Evolutionary conservation across 106 monocot species (phyloP).

Genomic region (Vanilla planifolia): DNA sequence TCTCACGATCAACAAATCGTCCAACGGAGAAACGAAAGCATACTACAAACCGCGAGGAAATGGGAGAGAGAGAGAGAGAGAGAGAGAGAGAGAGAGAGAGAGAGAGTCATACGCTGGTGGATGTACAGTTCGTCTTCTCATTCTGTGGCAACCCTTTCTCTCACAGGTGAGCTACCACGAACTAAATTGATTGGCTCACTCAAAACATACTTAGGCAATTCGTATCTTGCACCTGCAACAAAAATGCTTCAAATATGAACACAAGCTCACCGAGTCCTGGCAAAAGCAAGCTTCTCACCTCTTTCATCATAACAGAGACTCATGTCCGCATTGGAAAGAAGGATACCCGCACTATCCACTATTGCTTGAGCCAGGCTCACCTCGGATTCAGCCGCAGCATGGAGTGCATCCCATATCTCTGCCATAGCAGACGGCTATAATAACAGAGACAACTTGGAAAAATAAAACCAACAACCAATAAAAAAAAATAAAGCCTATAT

Average conservation of each 20-base stretch:
- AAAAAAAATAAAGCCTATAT: neutral
- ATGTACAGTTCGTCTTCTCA: neutral
- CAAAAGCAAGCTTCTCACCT: constrained; percentile 18
- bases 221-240: constrained; percentile 76
- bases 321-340: constrained; percentile 51
- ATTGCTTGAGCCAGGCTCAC: constrained; percentile 50
- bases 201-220: constrained; percentile 61
- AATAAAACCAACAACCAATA: neutral
- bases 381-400: constrained; percentile 53
- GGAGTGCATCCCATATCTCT: constrained; percentile 76
- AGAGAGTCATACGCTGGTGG: no score
- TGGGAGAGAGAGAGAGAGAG: no score
- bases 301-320: constrained; percentile 60
- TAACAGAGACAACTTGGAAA: no score
- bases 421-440: neutral
- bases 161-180: constrained; percentile 23
- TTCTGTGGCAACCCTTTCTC: neutral
- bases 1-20: no score
- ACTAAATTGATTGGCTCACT: constrained; percentile 71
- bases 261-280: neutral
- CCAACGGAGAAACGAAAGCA: no score
- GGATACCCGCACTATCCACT: constrained; percentile 52
- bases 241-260: neutral
- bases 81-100: no score
- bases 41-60: no score